Evolutionary conservation across 2,329 filamentous ascomycete species (phyloP), one percentile per base, ranked within the genome.

Genomic region (Fusarium nurragi): DNA sequence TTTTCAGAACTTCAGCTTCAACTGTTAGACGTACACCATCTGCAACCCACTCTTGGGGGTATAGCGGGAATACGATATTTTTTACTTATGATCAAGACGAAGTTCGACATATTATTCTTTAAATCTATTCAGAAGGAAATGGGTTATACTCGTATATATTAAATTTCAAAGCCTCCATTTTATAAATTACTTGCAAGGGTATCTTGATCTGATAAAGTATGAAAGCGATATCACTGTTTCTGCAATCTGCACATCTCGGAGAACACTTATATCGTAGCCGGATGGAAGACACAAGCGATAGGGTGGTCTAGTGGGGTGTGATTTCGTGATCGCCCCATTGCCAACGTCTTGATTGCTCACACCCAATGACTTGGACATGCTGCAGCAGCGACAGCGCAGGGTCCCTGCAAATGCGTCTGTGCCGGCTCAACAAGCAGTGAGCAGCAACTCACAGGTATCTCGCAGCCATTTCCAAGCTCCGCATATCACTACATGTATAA

Each of bases 351-450:
- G 44, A n/a, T 54, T 30, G 43, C 36, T 44, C 36, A 23, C 28
- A 39, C 58, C 47, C 52, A 63, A 54, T 54, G 44, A 44, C 57
- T 58, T 36, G 19, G 32, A 19, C 44, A 62, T 65, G 50, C 62
- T 58, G 36, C 28, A 41, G 25, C 39, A 40, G 30, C 44, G 41
- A 57, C 30, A 21, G 23, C 16, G 28, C 26, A 46, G 21, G 30
- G 25, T 30, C 39, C 23, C 19, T 47, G 44, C 38, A 34, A 22
- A 26, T 47, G 22, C 39, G 25, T 25, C 11, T 19, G 22, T 19
- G 45, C 32, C 10, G 16, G 16, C n/a, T 18, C 16, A n/a, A 16
- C n/a, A 16, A n/a, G 16, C 16, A 34, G 32, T 34, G 32, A 11
- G 8, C 9, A 34, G 32, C 16, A 34, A 34, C 7, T 34, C 32